These are phyloP conservation scores for Pyropia yezoensis DNA, from an alignment of 23 red algal species.

Conservation along the genomic window DNA sequence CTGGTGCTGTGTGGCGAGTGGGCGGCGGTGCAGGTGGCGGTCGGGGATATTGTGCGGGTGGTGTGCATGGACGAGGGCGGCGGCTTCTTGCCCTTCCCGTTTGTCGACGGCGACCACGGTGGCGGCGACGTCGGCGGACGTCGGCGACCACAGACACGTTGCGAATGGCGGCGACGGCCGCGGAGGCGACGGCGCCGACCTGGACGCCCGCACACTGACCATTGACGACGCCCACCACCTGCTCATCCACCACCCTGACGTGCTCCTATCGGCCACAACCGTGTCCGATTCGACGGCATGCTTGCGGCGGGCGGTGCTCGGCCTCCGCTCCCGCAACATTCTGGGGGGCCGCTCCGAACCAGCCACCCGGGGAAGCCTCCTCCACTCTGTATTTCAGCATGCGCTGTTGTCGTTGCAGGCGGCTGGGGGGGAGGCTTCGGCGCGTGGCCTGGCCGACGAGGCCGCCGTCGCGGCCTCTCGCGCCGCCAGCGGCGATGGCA, in stretches of 20 bases:
- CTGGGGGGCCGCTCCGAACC: too few relatives aligned
- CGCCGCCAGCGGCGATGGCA: too few relatives aligned
- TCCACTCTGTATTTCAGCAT: too few relatives aligned
- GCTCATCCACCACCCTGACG: slow-evolving; percentile 63
- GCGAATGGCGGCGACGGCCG: too few relatives aligned
- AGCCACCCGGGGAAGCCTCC: too few relatives aligned
- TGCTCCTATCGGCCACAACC: slow-evolving; percentile 50
- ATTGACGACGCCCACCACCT: slow-evolving; percentile 41
- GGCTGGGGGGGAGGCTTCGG: too few relatives aligned
- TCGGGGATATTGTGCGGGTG: slow-evolving; percentile 24
- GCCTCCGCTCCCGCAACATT: slow-evolving; percentile 11
- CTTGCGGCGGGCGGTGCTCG: slow-evolving; percentile 46
- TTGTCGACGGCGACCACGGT: not conserved
- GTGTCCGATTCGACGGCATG: slow-evolving; percentile 64
- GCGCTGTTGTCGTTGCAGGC: too few relatives aligned
- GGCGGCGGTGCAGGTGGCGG: slow-evolving; percentile 15
- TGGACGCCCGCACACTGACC: slow-evolving; percentile 1
- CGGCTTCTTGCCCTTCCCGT: slow-evolving; percentile 3
- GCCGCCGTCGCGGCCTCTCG: too few relatives aligned
- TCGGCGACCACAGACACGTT: too few relatives aligned
- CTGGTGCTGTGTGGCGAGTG: slow-evolving; percentile 35
- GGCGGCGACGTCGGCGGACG: too few relatives aligned
- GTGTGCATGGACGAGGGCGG: slow-evolving; percentile 8
- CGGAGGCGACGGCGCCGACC: not conserved
- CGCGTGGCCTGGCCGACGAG: too few relatives aligned